Base-by-base conservation (phyloP, 2,329 filamentous ascomycete species). In the Aspergillus intermedius region DNA sequence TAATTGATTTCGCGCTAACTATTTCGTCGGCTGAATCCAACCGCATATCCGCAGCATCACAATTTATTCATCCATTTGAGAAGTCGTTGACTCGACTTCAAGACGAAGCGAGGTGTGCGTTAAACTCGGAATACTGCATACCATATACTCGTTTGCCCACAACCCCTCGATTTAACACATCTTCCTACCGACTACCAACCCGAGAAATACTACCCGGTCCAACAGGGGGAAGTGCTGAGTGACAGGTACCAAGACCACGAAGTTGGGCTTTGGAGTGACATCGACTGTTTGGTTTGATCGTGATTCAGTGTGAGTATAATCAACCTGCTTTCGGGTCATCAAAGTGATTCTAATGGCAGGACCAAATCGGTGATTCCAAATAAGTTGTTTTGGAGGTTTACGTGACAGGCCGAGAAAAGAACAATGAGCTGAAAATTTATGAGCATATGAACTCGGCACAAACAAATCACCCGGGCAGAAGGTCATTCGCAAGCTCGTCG, bases 201-300 rank as follows among this genome's bases (percentile, higher is more conserved):
- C 3, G 46, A 53, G 5, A 51, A 49, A 30, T 59, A 52, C 40
- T 58, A 62, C 42, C 60, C 59, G 21, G 47, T 48, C 8, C 42
- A 47, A 10, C 49, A 49, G 4, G 54, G 55, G 4, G 53, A 59
- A 19, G 13, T 55, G 2, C 28, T 64, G 45, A 49, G 57, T 6
- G 35, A 54, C 8, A 54, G 51, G 44, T 65, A 64, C 48, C 54
- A 59, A 41, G 37, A 30, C 63, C 13, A 50, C 52, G 1, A 65
- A 64, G 47, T 42, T 63, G 4, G 62, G 62, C 0, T 65, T 56
- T 44, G 63, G 62, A 34, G 52, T 56, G 13, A 56, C 50, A 0
- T 61, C 62, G 0, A 64, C 60, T 2, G 54, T 62, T 19, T 64
- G 58, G 62, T 48, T 63, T 41, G 47, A 23, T 30, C 46, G 49